Evolutionary conservation across 495 filamentous ascomycete genomes (phyloP).

Genomic region (Aspergillus conjunctus): DNA sequence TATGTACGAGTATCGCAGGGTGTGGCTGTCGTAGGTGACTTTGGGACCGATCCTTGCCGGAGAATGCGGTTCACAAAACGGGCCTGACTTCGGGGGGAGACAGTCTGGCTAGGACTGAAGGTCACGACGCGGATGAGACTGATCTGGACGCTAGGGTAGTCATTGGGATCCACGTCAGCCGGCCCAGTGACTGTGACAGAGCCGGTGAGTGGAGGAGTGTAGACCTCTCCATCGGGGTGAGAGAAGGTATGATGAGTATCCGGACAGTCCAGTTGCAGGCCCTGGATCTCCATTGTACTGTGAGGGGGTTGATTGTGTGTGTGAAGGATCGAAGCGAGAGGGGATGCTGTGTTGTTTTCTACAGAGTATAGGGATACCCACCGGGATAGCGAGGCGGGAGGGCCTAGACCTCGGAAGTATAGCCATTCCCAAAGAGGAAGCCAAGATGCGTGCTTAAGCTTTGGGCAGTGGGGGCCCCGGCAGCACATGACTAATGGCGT

Average conservation of each 20-base stretch:
- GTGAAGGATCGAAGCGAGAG: not conserved
- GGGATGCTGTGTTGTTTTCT: not conserved
- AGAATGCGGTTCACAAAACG: not conserved
- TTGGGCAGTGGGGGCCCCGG: not conserved
- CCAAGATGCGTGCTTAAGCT: not conserved
- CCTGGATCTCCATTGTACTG: not conserved
- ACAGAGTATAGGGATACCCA: not conserved
- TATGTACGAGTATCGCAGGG: not conserved
- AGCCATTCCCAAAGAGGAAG: not conserved
- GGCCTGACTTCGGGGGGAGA: not conserved
- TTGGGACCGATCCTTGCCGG: not conserved
- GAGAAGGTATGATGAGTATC: not conserved
- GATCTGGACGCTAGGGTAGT: not conserved
- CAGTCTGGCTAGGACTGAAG: not conserved
- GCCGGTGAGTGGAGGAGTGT: not conserved
- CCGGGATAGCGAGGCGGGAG: too few relatives aligned
- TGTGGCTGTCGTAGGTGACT: not conserved
- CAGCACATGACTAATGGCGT: not conserved
- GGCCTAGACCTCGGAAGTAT: too few relatives aligned
- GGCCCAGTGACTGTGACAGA: slow-evolving; percentile 23
- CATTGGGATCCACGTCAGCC: not conserved
- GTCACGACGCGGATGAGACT: not conserved
- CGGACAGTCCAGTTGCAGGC: not conserved
- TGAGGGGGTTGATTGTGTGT: not conserved
- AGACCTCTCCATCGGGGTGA: not conserved